These are phyloP conservation scores for Delitschia confertaspora DNA, from an alignment of 495 filamentous ascomycete genomes.

Conservation along the genomic window DNA sequence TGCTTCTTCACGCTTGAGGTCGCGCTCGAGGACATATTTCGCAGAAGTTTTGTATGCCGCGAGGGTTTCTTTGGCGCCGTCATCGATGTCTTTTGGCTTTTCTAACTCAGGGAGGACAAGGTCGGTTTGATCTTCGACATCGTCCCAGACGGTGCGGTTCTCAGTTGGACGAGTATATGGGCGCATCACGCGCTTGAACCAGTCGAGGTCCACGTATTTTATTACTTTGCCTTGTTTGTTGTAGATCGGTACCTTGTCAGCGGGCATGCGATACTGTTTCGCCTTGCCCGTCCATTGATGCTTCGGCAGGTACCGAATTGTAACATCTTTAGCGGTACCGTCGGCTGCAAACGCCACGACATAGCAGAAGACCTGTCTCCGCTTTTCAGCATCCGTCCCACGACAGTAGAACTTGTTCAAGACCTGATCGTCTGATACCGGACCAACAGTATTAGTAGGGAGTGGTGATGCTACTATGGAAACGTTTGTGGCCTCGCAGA, in stretches of 20 bases:
- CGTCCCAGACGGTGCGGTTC: conserved; percentile 60
- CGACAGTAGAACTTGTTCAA: conserved; percentile 74
- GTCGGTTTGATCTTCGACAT: conserved; percentile 66
- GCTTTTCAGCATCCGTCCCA: conserved; percentile 67
- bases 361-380: conserved; percentile 87
- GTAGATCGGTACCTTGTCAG: conserved; percentile 71
- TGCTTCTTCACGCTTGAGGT: conserved; percentile 89
- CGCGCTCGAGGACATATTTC: conserved; percentile 76
- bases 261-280: conserved; percentile 69
- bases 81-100: conserved; percentile 52
- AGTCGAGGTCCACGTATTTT: conserved; percentile 64
- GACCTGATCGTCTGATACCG: conserved; percentile 46
- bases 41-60: conserved; percentile 80
- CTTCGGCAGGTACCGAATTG: conserved; percentile 78
- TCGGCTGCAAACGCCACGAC: conserved; percentile 79
- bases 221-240: conserved; percentile 62
- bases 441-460: conserved; percentile 11
- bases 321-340: conserved; percentile 90
- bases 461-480: conserved; percentile 54
- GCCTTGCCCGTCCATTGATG: conserved; percentile 82
- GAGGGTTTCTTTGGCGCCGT: conserved; percentile 68
- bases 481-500: conserved; percentile 68
- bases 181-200: conserved; percentile 73
- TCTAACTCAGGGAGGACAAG: conserved; percentile 57
- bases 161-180: conserved; percentile 55